Percentiles rank a stretch among this genome's conserved stretches.
phyloP scores from a whole-genome alignment of 176 grass and related monocot genomes.

The Musa itinerans region DNA sequence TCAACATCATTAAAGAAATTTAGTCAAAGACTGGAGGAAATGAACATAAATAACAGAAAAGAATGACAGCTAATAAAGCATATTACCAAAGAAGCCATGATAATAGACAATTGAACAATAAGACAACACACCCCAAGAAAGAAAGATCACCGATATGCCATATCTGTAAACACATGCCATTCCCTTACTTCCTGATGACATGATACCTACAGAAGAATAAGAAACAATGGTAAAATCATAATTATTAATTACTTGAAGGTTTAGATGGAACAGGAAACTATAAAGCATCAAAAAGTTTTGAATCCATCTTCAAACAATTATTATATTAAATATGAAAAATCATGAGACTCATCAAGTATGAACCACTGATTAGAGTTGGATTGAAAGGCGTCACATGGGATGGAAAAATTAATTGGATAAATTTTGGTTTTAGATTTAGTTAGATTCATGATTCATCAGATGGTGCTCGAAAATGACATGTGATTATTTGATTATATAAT shows the following conservation, averaged over 20 bases:
- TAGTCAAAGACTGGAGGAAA: no score
- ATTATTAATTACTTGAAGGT: background rate
- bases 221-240: background rate
- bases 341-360: background rate
- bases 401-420: background rate
- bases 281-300: background rate
- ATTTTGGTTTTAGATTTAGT: background rate
- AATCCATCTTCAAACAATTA: background rate
- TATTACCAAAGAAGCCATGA: background rate
- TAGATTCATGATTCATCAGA: background rate
- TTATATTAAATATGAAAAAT: background rate
- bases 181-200: constrained; percentile 2
- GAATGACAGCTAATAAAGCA: background rate
- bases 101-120: background rate
- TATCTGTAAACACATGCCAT: background rate
- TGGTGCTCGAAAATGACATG: no score
- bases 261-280: background rate
- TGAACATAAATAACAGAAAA: background rate
- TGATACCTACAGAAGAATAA: background rate
- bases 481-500: no score
- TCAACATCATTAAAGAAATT: no score
- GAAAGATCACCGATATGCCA: constrained; percentile 2
- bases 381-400: background rate
- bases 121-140: background rate
- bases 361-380: background rate